A percentile compares a stretch with the other conserved stretches of the same genome.
These are phyloP conservation scores for Capsella rubella DNA, from an alignment of 441 rosid genomes.

Conservation along the genomic window DNA sequence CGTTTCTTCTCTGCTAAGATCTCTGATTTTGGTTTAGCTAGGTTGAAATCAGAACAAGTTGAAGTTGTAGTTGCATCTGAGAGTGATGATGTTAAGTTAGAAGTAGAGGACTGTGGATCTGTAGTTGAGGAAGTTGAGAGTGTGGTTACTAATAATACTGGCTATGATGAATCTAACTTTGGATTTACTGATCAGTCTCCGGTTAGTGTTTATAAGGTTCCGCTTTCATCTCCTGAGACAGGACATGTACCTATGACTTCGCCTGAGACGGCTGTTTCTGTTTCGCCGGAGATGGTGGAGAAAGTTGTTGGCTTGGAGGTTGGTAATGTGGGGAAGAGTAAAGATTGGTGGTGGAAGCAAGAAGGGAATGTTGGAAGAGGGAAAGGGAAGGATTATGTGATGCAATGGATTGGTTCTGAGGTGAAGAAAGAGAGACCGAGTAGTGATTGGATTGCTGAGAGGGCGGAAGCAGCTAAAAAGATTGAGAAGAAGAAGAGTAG, in stretches of 20 bases:
- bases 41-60: constrained; percentile 60
- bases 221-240: constrained; percentile 43
- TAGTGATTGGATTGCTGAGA: constrained; percentile 69
- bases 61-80: constrained; percentile 46
- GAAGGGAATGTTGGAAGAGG: constrained; percentile 53
- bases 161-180: constrained; percentile 62
- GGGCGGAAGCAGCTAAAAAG: constrained; percentile 40
- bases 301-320: constrained; percentile 46
- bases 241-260: background rate
- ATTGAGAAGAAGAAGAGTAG: constrained; percentile 59
- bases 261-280: background rate
- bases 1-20: constrained; percentile 69
- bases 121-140: constrained; percentile 76
- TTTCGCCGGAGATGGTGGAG: constrained; percentile 46
- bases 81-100: constrained; percentile 49
- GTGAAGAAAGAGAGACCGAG: constrained; percentile 74
- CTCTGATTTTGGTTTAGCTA: constrained; percentile 87
- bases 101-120: constrained; percentile 69
- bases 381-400: constrained; percentile 81
- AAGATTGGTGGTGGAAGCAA: constrained; percentile 79
- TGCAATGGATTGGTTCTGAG: constrained; percentile 93
- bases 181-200: constrained; percentile 71
- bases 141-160: constrained; percentile 56
- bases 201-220: constrained; percentile 43
- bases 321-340: constrained; percentile 51